These are phyloP conservation scores for Rhodamnia rubescens DNA, from an alignment of 345 rosid genomes.

Conservation along the genomic window DNA sequence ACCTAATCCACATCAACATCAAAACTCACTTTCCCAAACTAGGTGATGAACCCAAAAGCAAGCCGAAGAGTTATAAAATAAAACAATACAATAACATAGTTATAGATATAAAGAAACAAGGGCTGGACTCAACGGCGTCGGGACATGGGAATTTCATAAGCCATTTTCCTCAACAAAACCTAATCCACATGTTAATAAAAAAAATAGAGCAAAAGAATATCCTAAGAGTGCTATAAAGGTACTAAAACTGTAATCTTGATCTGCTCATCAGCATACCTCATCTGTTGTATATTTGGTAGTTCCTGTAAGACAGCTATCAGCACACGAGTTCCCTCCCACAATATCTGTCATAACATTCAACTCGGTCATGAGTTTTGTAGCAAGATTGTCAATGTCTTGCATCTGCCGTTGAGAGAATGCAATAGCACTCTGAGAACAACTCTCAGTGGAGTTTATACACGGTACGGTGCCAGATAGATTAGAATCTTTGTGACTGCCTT, in stretches of 20 bases:
- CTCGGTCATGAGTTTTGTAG: conserved; percentile 52
- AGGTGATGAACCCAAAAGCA: no score
- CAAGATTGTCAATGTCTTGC: conserved; percentile 46
- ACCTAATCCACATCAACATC: neutral
- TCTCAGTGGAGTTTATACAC: conserved; percentile 21
- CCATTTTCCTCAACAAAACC: no score
- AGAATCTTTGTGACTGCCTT: conserved; percentile 24
- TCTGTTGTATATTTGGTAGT: conserved; percentile 26
- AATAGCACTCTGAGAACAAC: conserved; percentile 58
- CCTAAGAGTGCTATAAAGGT: neutral
- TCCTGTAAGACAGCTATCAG: conserved; percentile 18
- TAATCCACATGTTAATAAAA: neutral
- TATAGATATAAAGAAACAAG: no score
- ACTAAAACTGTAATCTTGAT: neutral
- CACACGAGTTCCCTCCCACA: conserved; percentile 31
- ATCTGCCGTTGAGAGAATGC: conserved; percentile 68
- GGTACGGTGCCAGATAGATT: conserved; percentile 13
- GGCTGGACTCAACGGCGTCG: no score
- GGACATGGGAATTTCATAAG: no score
- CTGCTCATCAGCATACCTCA: conserved; percentile 32
- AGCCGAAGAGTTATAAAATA: no score
- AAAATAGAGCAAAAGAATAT: neutral
- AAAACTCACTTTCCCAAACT: no score
- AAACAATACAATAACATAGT: no score
- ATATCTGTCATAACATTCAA: conserved; percentile 54